phyloP scores from a whole-genome alignment of 2,329 filamentous ascomycete species.

The Aureobasidium namibiae region DNA sequence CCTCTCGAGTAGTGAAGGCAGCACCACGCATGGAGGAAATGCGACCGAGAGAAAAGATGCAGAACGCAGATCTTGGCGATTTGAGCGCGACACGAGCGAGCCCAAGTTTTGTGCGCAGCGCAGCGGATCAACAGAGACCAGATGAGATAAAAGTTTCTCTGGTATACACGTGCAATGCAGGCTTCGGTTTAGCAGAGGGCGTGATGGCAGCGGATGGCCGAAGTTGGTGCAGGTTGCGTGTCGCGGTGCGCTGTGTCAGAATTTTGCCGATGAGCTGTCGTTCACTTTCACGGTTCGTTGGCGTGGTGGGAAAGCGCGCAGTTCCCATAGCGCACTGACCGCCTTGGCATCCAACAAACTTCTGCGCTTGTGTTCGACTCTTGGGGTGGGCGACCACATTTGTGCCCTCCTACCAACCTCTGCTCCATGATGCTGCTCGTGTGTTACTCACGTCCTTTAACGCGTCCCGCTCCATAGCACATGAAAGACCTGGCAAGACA shows the following conservation, averaged over 20 bases:
- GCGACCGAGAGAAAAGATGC: neutral
- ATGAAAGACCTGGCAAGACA: too few species aligned
- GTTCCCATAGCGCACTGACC: neutral
- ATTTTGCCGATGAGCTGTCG: slow-evolving; percentile 2
- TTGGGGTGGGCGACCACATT: slow-evolving; percentile 4
- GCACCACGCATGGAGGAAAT: neutral
- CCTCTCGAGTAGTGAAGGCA: neutral
- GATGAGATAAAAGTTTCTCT: neutral
- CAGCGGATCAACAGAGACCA: neutral
- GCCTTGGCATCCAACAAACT: neutral
- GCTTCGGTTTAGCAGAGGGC: neutral
- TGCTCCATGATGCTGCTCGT: neutral
- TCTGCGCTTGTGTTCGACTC: slow-evolving; percentile 9
- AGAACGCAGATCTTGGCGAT: neutral
- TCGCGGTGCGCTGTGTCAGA: slow-evolving; percentile 2
- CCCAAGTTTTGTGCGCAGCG: neutral
- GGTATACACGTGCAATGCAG: neutral
- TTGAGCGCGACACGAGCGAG: neutral
- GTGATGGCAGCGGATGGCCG: neutral
- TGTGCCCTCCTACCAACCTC: neutral
- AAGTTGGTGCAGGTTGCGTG: neutral
- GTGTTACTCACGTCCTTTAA: too few species aligned
- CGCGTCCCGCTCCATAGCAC: too few species aligned
- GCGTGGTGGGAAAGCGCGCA: slow-evolving; percentile 4
- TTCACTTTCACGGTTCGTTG: neutral